Evolutionary conservation across 192 early-diverging fungal species (phyloP).

Genomic region (Geosiphon pyriformis): DNA sequence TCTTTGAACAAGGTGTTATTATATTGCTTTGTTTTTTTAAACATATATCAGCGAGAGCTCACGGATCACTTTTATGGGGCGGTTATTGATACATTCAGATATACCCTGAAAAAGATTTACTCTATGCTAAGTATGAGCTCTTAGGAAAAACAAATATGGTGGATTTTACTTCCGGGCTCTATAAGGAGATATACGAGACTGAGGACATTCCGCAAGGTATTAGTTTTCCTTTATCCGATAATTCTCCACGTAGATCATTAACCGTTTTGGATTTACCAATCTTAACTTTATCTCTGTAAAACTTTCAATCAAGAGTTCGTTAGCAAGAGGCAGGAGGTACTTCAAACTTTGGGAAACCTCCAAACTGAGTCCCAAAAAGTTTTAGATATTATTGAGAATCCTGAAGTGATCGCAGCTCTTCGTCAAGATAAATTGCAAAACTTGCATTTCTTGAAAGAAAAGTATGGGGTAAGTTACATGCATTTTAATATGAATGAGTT

Average conservation of each 20-base stretch:
- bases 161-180: conserved; percentile 81
- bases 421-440: conserved; percentile 94
- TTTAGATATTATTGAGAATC: conserved; percentile 86
- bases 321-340: conserved; percentile 70
- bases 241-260: neutral
- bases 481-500: neutral
- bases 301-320: conserved; percentile 45
- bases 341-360: conserved; percentile 67
- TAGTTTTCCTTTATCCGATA: neutral
- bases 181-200: conserved; percentile 72
- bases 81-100: conserved; percentile 41
- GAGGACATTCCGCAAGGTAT: conserved; percentile 72
- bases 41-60: neutral
- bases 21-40: neutral
- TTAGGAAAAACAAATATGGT: conserved; percentile 90
- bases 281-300: neutral
- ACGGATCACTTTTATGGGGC: neutral
- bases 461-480: conserved; percentile 59
- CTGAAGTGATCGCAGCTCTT: conserved; percentile 79
- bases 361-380: conserved; percentile 75
- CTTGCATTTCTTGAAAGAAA: conserved; percentile 80
- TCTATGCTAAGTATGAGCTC: conserved; percentile 86
- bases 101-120: conserved; percentile 69
- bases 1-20: conserved; percentile 61
- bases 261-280: neutral